These are phyloP conservation scores for Sicyos baderoa DNA, from an alignment of 306 rosid genomes.

Conservation along the genomic window DNA sequence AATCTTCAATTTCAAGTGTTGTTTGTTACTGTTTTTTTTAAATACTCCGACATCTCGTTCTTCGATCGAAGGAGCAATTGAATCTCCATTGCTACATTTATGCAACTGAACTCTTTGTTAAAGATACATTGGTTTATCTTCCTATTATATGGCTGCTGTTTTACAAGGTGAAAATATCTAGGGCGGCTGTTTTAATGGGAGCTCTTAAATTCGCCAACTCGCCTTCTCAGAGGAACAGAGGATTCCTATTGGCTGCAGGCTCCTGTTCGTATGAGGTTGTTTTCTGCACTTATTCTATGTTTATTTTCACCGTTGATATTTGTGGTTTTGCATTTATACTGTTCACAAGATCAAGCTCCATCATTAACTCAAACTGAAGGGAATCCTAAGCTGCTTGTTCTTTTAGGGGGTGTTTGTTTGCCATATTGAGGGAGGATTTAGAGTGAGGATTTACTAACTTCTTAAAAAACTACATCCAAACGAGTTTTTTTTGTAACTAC, in stretches of 20 bases:
- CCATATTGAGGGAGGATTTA: too few relatives aligned
- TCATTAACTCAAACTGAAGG: neutral
- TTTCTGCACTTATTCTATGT: neutral
- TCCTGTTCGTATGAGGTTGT: neutral
- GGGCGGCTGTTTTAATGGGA: neutral
- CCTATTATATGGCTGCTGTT: neutral
- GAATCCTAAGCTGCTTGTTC: conserved; percentile 3
- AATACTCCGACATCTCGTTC: neutral
- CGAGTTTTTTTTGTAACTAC: too few relatives aligned
- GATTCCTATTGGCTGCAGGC: neutral
- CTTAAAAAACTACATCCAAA: too few relatives aligned
- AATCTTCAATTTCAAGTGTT: neutral
- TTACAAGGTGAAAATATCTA: neutral
- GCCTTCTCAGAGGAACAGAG: neutral
- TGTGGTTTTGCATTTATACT: conserved; percentile 13
- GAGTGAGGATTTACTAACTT: too few relatives aligned
- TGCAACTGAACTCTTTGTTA: neutral
- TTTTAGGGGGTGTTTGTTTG: too few relatives aligned
- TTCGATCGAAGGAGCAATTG: neutral
- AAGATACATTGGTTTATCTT: neutral
- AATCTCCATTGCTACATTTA: neutral
- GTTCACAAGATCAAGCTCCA: conserved; percentile 3
- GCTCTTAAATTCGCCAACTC: neutral
- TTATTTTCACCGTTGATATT: neutral
- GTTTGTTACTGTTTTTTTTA: neutral